Evolutionary conservation across 2,329 filamentous ascomycete genomes (phyloP), one percentile per base, ranked within the genome.

Genomic region (Claviceps sp.): DNA sequence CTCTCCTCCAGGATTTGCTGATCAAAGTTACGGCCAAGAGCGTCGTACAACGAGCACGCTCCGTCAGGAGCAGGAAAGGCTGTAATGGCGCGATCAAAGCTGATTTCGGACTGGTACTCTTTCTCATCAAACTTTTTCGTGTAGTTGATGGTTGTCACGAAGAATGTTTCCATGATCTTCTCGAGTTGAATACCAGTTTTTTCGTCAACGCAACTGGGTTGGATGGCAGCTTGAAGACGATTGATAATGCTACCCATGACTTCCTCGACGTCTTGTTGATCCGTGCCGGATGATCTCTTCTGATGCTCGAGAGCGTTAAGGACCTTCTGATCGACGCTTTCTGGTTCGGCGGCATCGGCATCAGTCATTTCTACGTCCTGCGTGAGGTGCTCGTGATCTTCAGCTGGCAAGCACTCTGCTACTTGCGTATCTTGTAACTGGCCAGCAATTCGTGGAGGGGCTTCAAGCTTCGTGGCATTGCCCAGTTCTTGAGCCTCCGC

Each of bases 201-300:
- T 6, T 75, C 69, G 53, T 71, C 65, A 54, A 87, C 80, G 3
- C 76, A 78, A n/a, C 76, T 77, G 5, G 88, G 79, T 53, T 78
- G 82, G 62, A 97, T 90, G 2, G 91, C 90, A 50, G 87, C 89
- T 61, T 93, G 86, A n/a, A 96, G 74, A 49, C 93, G 85, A 62
- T 91, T 89, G 54, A 96, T 80, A 26, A 95, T 86, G 61, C 91
- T 93, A 54, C 88, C 88, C 71, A 96, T 90, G 46, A 96, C 91
- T 67, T 98, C 93, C 13, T 89, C 89, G 4, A 96, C 91, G 67
- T 98, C 93, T 68, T 98, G 90, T 63, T 98, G 93, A 37, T 88
- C 74, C 0, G 76, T 79, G 2, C 76, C 76, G 9, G 72, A 73
- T 37, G 68, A 69, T 60, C 71, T 56, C 51, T 70, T 70, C 62